Base-by-base conservation (phyloP, 2,329 filamentous ascomycete genomes). In the Chrysosporium queenslandicum region DNA sequence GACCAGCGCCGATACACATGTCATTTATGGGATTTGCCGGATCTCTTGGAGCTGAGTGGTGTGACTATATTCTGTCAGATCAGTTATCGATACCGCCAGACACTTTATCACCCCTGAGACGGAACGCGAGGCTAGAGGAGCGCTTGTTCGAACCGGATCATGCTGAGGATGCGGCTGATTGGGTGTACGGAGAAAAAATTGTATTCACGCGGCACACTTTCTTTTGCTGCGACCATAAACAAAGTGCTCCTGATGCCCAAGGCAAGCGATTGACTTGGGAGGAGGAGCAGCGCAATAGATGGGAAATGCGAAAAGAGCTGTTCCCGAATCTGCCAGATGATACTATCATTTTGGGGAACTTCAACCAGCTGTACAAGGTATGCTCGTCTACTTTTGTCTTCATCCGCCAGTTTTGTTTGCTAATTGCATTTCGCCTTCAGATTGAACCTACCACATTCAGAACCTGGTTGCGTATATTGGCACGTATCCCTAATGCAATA, bases 21-120 rank as follows among this genome's bases (percentile, higher is more conserved):
- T 95, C 92, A 0, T 98, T 98, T 63, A 98, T 98, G 92, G 92
- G 92, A 0, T 98, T 98, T 65, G 92, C 92, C 0, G 92, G 92
- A 8, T 96, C 91, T 0, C 74, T 98, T 0, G 92, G 92, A 4
- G 92, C 92, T 2, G 92, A 98, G 65, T 98, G 92, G 92, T 98
- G 92, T 61, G 92, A 98, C 66, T 98, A 98, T 63, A 82, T 98
- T 14, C 78, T 97, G 23, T 90, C 92, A 2, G 92, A 98, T 63
- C 77, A 85, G 47, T 91, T 85, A 1, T 89, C 92, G 0, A 84
- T 98, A 50, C 92, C 92, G 0, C 78, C 77, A 0, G 80, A 82
- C 23, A 96, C 91, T 0, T 74, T 97, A 25, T 81, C 89, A 11
- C 88, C 88, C 1, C 86, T 82, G 71, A 80, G 88, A 53, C 77